Percentiles rank a stretch among this genome's conserved stretches.
Evolutionary conservation across 257 asterid genomes (phyloP).

Genomic region (Penstemon eatonii): DNA sequence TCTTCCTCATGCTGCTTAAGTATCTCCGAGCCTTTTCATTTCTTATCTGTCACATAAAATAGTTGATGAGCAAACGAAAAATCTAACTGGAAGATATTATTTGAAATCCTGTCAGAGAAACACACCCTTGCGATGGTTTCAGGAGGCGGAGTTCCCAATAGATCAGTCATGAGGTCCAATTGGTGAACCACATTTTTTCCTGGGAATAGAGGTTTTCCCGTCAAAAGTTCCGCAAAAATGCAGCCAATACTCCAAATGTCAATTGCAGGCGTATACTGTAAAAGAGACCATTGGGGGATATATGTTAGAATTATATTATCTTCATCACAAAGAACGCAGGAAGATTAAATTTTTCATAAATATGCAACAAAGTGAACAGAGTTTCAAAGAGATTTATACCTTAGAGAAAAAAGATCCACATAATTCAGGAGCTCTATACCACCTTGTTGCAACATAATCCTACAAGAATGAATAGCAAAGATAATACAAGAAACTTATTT

Average conservation of each 20-base stretch:
- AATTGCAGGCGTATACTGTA: conserved; percentile 95
- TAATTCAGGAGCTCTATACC: conserved; percentile 97
- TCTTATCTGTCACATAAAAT: conserved; percentile 63
- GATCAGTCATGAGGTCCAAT: conserved; percentile 89
- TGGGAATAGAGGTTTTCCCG: conserved; percentile 92
- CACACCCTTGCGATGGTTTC: conserved; percentile 90
- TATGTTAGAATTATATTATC: conserved; percentile 15
- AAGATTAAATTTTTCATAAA: conserved; percentile 5
- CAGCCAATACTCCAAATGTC: conserved; percentile 99
- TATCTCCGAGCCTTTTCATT: conserved; percentile 98
- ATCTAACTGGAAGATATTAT: too few relatives aligned
- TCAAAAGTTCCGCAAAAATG: conserved; percentile 89
- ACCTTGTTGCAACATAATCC: conserved; percentile 98
- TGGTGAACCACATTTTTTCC: conserved; percentile 98
- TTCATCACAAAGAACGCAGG: background rate
- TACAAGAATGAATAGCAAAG: conserved; percentile 32
- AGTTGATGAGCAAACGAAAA: conserved; percentile 12
- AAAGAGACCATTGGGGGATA: conserved; percentile 17
- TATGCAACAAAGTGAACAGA: background rate
- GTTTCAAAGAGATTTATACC: conserved; percentile 40
- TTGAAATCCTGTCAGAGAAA: background rate
- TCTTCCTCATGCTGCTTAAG: conserved; percentile 95
- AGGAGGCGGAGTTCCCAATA: conserved; percentile 88
- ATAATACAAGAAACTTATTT: background rate
- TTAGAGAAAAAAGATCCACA: conserved; percentile 99